A percentile compares a stretch with the other conserved stretches of the same genome.
Evolutionary conservation across 495 filamentous ascomycete genomes (phyloP).

Genomic region (Lasiosphaeriaceae sp.): DNA sequence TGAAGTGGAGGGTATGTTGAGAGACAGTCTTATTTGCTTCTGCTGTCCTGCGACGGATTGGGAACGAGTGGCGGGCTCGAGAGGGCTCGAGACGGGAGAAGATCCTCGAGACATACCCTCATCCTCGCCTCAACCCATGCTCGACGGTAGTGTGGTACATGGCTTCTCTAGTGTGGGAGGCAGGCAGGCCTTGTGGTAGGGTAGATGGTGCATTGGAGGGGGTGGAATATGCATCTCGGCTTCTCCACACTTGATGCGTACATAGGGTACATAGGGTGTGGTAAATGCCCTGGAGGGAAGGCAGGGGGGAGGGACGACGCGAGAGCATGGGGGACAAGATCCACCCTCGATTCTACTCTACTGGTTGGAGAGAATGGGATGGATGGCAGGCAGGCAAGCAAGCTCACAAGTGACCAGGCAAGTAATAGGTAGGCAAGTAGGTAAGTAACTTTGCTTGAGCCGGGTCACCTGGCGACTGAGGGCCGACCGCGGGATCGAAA

Average conservation of each 20-base stretch:
- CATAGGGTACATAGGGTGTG: not conserved
- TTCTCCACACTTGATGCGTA: slow-evolving; percentile 9
- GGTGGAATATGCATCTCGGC: slow-evolving; percentile 9
- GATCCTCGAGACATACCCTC: slow-evolving; percentile 4
- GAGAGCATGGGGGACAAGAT: not conserved
- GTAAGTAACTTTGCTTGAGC: too few species aligned
- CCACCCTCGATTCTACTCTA: too few species aligned
- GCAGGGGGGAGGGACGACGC: not conserved
- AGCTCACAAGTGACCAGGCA: too few species aligned
- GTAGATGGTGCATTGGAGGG: not conserved
- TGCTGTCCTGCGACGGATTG: slow-evolving; percentile 13
- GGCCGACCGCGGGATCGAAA: too few species aligned
- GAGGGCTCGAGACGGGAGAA: not conserved
- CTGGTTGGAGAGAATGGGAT: not conserved
- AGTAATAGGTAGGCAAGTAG: too few species aligned
- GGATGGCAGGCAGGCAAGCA: not conserved
- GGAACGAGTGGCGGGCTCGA: slow-evolving; percentile 10
- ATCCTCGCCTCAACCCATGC: slow-evolving; percentile 7
- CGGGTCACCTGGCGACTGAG: too few species aligned
- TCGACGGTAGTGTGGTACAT: not conserved
- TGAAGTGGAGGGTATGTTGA: not conserved
- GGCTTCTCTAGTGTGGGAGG: too few species aligned
- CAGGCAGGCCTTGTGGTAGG: too few species aligned
- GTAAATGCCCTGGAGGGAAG: not conserved
- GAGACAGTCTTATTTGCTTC: slow-evolving; percentile 14